Base-by-base conservation (phyloP, 352 stramenopile genomes). In the Globisporangium mamillatum region DNA sequence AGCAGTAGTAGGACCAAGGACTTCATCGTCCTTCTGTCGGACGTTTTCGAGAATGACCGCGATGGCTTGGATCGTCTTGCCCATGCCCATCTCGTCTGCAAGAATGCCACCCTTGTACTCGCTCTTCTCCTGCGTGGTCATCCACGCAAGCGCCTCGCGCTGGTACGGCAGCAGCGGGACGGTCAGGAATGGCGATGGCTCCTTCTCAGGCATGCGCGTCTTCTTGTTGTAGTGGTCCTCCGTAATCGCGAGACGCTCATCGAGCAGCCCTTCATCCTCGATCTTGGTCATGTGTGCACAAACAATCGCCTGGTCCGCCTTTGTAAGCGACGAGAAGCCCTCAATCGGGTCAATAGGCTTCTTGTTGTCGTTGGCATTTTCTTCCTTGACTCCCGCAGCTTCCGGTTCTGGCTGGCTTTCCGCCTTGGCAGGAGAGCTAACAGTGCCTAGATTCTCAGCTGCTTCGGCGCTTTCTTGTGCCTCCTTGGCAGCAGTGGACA, bases 1-100 rank as follows among this genome's bases (percentile, higher is more conserved):
- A 60, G 27, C 16, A n/a, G 16, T 25, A 25, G 27, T 16, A 60
- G 27, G 16, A 22, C 16, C 16, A 27, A 10, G 3, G 10, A 32
- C 29, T 32, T 7, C 60, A 34, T 58, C 48, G 38, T 60, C 38
- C 9, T 70, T 70, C 0, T 65, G 67, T 8, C 82, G 91, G 24
- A 80, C 76, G 68, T 98, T 98, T 64, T 98, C 94, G 1, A 99
- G 73, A 29, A 99, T 98, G 9, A 97, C 80, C 6, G 92, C 89
- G 61, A 99, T 99, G 3, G 97, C 96, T 82, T 99, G 97, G 53
- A 99, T 86, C 0, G 97, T 99, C 73, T 99, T 99, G 10, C 97
- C 92, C 91, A 97, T 97, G 18, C 93, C 96, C 97, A 99, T 99
- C 81, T 99, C 97, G 67, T 99, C 98, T 0, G 97, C 98, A 6